Percentiles rank a stretch among this genome's conserved stretches.
Conservation (phyloP, 2,329 filamentous ascomycete genomes). For the Alternaria postmessia region DNA sequence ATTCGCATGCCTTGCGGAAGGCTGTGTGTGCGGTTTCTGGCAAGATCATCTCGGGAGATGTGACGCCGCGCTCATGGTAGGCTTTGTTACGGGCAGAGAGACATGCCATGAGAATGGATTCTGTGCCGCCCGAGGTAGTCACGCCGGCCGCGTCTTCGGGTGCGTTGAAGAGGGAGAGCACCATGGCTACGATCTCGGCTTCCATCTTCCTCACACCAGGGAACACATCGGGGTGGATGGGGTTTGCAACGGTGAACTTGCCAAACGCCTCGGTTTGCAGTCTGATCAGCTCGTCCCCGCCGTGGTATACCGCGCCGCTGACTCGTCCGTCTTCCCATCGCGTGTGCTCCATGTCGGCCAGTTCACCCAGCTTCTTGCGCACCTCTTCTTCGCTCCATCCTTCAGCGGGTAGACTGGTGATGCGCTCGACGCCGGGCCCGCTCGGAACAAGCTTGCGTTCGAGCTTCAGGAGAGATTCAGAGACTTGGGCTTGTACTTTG, state of each 20-base stretch:
- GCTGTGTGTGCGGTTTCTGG: constrained; percentile 95
- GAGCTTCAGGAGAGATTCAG: constrained; percentile 79
- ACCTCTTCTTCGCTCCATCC: constrained; percentile 84
- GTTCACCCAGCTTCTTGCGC: constrained; percentile 76
- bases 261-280: constrained; percentile 93
- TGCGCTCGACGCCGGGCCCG: constrained; percentile 73
- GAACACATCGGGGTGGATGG: constrained; percentile 97
- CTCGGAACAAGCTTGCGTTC: constrained; percentile 83
- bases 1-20: constrained; percentile 92
- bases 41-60: constrained; percentile 96
- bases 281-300: constrained; percentile 80
- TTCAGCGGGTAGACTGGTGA: constrained; percentile 80
- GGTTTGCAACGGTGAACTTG: constrained; percentile 93
- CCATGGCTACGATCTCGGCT: constrained; percentile 96
- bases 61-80: constrained; percentile 83
- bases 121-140: constrained; percentile 90
- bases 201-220: constrained; percentile 99
- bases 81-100: constrained; percentile 90
- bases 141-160: constrained; percentile 86
- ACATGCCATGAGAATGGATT: constrained; percentile 96
- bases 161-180: constrained; percentile 86
- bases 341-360: constrained; percentile 90
- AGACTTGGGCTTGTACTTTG: constrained; percentile 85
- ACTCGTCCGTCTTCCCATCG: constrained; percentile 96
- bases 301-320: constrained; percentile 95